Evolutionary conservation across 352 stramenopile genomes (phyloP), one percentile per base, ranked within the genome.

Genomic region (Thalassiosira hispida): DNA sequence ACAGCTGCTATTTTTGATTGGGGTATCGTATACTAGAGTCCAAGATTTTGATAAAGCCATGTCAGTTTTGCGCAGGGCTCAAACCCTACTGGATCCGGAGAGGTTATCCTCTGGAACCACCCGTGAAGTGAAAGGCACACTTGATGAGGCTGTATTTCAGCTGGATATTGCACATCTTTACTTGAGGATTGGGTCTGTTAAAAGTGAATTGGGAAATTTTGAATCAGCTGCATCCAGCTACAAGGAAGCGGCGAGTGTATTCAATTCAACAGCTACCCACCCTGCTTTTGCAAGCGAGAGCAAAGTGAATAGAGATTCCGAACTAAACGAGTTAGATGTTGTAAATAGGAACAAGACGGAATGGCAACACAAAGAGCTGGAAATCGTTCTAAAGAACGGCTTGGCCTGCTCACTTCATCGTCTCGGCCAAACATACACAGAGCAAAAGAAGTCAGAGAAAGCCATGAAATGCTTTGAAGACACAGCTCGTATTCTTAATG

Each of bases 381-480:
- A 78, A 67, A 61, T 81, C 9, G 35, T 46, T 38, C 35, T 81
- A 4, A 83, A 81, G 20, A 77, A 72, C 71, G 65, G 77, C n/a
- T 60, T 83, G 66, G 73, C 81, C 16, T 69, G 57, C 40, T 56
- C 81, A 9, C 62, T 74, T 42, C 51, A 79, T 35, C 42, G 49
- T 53, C 49, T 85, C 9, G 81, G 81, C 27, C 42, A 79, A 72
- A 53, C 44, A 51, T 79, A 80, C 29, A 53, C 61, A 16, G 38
- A 63, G 12, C 53, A 83, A 69, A 22, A 46, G 14, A 72, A 56
- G 53, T 61, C 55, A 51, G 64, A 80, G 16, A 77, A 77, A 31
- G 81, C 81, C 9, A 81, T 82, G 53, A 84, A 79, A 23, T 84
- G 63, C 73, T 60, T 85, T 63, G 53, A 85, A 70, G 78, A 85